Evolutionary conservation across 768 basidiomycete species (phyloP), one percentile per base, ranked within the genome.

Genomic region (Pisolithus albus): DNA sequence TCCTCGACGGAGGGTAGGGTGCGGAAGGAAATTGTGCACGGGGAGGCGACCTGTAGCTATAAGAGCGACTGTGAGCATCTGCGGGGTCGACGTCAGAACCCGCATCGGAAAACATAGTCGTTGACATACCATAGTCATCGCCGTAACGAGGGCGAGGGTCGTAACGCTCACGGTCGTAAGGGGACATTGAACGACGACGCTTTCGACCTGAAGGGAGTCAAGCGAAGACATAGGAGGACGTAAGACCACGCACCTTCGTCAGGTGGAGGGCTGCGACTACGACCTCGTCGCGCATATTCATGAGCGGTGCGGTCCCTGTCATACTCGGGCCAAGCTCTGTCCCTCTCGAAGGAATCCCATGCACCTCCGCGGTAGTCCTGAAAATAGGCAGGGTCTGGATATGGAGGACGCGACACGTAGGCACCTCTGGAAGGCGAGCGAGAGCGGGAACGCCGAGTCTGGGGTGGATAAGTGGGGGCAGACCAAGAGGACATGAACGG

Each of bases 101-200:
- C 13, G 45, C 15, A 42, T 5, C 39, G 23, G 43, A 46, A 47
- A 41, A 21, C 8, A 7, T 40, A 39, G 39, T 3, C 52, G 49
- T 52, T 47, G 54, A 61, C 75, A 70, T 75, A 90, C 89, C 88
- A 66, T 83, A 85, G 60, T 91, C 87, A 47, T 92, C 90, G 52
- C 70, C 81, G 62, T 88, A 89, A 47, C 89, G 79, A 34, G 88
- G 88, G 46, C 90, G 78, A 47, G 89, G 85, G 53, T 91, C 89
- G 62, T 84, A 91, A 41, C 89, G 73, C 51, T 89, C 88, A 52
- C 89, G 76, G 62, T 92, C 90, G 59, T 86, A 89, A 11, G 90
- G 90, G 21, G 76, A 68, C 54, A 70, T 57, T 18, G 90, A 92
- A 56, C 90, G 77, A 53, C 89, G 82, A 53, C 90, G 83, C 65